Base-by-base conservation (phyloP, 306 rosid genomes). In the Adenanthera pavonina region DNA sequence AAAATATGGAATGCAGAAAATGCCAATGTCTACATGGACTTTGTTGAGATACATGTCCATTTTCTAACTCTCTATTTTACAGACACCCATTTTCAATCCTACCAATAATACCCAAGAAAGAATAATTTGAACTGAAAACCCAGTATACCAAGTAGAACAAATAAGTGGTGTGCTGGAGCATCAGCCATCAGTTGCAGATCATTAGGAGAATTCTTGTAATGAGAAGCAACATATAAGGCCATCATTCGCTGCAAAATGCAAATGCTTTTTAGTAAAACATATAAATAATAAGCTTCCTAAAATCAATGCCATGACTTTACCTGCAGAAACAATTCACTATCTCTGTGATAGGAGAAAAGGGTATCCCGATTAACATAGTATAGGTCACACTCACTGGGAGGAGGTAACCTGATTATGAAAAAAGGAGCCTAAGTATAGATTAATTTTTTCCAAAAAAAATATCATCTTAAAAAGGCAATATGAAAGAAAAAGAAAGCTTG, bases 121-220 rank as follows among this genome's bases (percentile, higher is more conserved):
- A 80, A 74, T 44, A 81, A 15, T 47, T 71, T 10, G 56, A 72
- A 71, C 61, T 67, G 12, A 80, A 75, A 87, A 80, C 33, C 72
- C 30, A 74, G 13, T 57, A 84, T 93, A 95, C 99, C 99, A 84
- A 95, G 98, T 74, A 95, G 81, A 51, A 95, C 98, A 80, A 95
- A 95, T 78, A 95, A 86, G 91, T 93, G 98, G 84, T 95, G 98
- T 7, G 98, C 99, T 60, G 99, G 99, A 77, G 99, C 99, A 85
- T 95, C 97, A 3, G 98, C 99, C 92, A 95, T 92, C 78, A 95
- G 84, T 85, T 95, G 99, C 74, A 95, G 86, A 88, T 95, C 99
- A 80, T 95, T 95, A 36, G 99, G 99, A 81, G 99, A 93, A 89
- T 93, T 95, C 85, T 93, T 95, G 94, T 95, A 95, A 87, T 93